Base-by-base conservation (phyloP, 2,329 filamentous ascomycete genomes). In the Stagonosporopsis rhizophila region DNA sequence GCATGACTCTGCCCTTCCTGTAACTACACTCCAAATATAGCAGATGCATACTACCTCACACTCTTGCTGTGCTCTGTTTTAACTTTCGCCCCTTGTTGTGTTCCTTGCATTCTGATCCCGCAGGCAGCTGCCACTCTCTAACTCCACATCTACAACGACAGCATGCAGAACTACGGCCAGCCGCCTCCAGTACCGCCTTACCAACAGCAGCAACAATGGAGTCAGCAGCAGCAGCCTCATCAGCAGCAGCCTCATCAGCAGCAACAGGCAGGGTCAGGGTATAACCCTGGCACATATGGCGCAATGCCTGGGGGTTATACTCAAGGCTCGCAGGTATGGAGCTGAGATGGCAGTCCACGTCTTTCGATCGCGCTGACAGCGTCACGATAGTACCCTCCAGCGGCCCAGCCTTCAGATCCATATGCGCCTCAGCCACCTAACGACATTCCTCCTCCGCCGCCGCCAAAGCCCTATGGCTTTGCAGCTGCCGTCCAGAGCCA, bases 131-230 rank as follows among this genome's bases (percentile, higher is more conserved):
- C 30, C 28, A 40, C 39, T n/a, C 25, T 49, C 46, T 58, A 58
- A 62, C 35, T 38, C 37, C 37, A 58, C 62, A 64, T 59, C 61
- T 44, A 60, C 60, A 61, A 42, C 42, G 41, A 52, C 44, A 55
- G 54, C 39, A 75, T 75, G 73, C 72, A 75, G 62, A 70, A 69
- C 50, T 75, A 74, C 62, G 62, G 60, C 14, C 69, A 69, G 27
- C 53, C 61, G 47, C 66, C 61, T 23, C 59, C 69, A 20, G 64
- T 64, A 14, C 69, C 71, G 40, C 59, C 65, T 27, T 71, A 74
- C 52, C 70, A 68, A 17, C 70, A 73, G 27, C 65, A 73, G 35
- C 65, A 59, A 41, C 73, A 73, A 60, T 75, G 72, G 72, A 59
- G 44, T 63, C 70, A 42, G 54, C 56, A 20, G 62, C 65, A 47